Evolutionary conservation across 78 protist species (phyloP).

Genomic region (Dictyostelium intermedium): DNA sequence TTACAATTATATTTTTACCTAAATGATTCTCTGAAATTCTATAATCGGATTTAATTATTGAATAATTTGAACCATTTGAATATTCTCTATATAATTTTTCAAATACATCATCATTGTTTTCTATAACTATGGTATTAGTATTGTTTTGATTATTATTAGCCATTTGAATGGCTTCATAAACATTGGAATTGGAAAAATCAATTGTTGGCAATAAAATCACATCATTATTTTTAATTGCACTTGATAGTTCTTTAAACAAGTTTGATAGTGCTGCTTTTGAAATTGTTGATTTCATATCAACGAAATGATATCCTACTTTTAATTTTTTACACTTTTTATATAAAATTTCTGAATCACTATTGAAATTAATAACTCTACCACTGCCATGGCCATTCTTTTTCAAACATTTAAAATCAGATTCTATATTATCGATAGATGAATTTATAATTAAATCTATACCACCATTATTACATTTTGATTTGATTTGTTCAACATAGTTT

Average conservation of each 20-base stretch:
- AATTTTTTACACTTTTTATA: background rate
- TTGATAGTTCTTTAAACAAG: background rate
- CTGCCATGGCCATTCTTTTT: background rate
- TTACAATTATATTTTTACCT: background rate
- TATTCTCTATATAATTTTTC: background rate
- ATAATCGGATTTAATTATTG: background rate
- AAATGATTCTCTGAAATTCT: background rate
- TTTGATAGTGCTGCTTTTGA: background rate
- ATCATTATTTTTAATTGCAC: background rate
- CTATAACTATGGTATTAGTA: background rate
- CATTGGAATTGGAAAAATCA: background rate
- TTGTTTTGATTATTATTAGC: no score
- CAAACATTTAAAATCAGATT: constrained; percentile 18
- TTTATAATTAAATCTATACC: constrained; percentile 80
- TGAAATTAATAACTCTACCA: constrained; percentile 61
- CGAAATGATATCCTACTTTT: background rate
- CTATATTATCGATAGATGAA: constrained; percentile 38
- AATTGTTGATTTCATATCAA: background rate
- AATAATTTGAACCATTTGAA: background rate
- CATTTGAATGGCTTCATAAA: constrained; percentile 1
- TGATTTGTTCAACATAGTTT: background rate
- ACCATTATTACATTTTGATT: constrained; percentile 11
- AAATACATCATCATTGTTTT: background rate
- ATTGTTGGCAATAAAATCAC: constrained; percentile 4
- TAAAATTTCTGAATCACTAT: background rate